A percentile compares a stretch with the other conserved stretches of the same genome.
phyloP scores from a whole-genome alignment of 176 grass and related monocot genomes.

The Oryza rufipogon region DNA sequence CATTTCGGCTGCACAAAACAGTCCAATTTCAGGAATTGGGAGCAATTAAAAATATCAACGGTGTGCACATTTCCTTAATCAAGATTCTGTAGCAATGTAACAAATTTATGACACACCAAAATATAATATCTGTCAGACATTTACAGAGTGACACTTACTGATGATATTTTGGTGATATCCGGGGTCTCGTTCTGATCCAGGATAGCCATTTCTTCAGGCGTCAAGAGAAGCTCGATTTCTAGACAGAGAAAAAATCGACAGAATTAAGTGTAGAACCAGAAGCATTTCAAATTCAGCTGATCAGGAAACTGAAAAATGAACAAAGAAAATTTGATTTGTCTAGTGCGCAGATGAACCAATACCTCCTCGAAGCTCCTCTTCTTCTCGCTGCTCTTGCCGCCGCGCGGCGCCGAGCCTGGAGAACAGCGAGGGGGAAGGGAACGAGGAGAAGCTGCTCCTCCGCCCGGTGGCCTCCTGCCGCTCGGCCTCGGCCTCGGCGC shows the following conservation, averaged over 20 bases:
- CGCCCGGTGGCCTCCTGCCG: neutral
- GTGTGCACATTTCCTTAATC: neutral
- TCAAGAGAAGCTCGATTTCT: slow-evolving; percentile 68
- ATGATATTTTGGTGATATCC: slow-evolving; percentile 70
- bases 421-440: slow-evolving; percentile 11
- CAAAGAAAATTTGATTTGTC: neutral
- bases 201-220: slow-evolving; percentile 80
- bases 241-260: no score
- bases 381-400: slow-evolving; percentile 46
- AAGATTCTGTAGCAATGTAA: neutral
- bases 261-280: neutral
- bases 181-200: slow-evolving; percentile 61
- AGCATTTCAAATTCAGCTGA: neutral
- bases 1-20: slow-evolving; percentile 79
- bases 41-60: neutral
- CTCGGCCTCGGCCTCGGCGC: neutral
- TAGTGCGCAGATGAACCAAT: neutral
- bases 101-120: neutral
- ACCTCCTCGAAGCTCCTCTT: slow-evolving; percentile 51
- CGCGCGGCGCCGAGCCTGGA: slow-evolving; percentile 8
- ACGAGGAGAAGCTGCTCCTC: neutral
- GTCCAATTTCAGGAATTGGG: slow-evolving; percentile 22
- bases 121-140: slow-evolving; percentile 9
- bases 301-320: neutral
- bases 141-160: slow-evolving; percentile 69